A percentile compares a stretch with the other conserved stretches of the same genome.
These are phyloP conservation scores for Epithele typhae DNA, from an alignment of 768 basidiomycete genomes.

Conservation along the genomic window DNA sequence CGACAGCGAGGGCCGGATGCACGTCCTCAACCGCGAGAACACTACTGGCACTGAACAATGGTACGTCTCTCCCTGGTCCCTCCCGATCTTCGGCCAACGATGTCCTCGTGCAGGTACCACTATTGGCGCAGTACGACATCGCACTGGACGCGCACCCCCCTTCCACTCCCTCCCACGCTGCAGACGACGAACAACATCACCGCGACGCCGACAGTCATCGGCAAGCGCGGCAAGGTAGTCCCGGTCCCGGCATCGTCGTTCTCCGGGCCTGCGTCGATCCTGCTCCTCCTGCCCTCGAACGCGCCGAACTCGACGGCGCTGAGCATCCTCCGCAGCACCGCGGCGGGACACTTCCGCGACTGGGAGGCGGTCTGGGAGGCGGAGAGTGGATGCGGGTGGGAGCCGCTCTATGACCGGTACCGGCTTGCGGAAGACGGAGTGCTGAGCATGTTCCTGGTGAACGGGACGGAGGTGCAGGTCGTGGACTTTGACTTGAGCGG, in stretches of 20 bases:
- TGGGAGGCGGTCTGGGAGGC: slow-evolving; percentile 30
- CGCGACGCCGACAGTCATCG: slow-evolving; percentile 31
- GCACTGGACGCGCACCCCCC: slow-evolving; percentile 30
- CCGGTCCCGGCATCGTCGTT: slow-evolving; percentile 8
- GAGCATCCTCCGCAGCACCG: slow-evolving; percentile 28
- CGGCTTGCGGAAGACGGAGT: slow-evolving; percentile 20
- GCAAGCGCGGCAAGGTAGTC: slow-evolving; percentile 35
- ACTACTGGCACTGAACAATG: slow-evolving; percentile 31
- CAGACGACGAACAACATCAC: slow-evolving; percentile 31
- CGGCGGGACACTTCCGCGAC: slow-evolving; percentile 29
- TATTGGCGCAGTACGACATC: slow-evolving; percentile 26
- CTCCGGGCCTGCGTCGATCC: slow-evolving; percentile 12
- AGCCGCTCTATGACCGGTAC: slow-evolving; percentile 32
- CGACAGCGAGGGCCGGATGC: slow-evolving; percentile 26
- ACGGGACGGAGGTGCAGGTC: slow-evolving; percentile 27
- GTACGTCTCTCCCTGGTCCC: slow-evolving; percentile 10
- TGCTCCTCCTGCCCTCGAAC: slow-evolving; percentile 32
- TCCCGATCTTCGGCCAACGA: background rate
- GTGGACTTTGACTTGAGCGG: slow-evolving; percentile 22
- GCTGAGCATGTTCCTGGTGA: slow-evolving; percentile 31
- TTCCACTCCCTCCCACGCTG: slow-evolving; percentile 24
- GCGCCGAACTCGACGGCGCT: slow-evolving; percentile 28
- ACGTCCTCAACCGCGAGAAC: slow-evolving; percentile 34
- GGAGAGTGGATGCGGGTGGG: slow-evolving; percentile 26
- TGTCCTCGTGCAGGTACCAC: slow-evolving; percentile 18